Evolutionary conservation across 495 filamentous ascomycete species (phyloP).

Genomic region (Xylaria sp.): DNA sequence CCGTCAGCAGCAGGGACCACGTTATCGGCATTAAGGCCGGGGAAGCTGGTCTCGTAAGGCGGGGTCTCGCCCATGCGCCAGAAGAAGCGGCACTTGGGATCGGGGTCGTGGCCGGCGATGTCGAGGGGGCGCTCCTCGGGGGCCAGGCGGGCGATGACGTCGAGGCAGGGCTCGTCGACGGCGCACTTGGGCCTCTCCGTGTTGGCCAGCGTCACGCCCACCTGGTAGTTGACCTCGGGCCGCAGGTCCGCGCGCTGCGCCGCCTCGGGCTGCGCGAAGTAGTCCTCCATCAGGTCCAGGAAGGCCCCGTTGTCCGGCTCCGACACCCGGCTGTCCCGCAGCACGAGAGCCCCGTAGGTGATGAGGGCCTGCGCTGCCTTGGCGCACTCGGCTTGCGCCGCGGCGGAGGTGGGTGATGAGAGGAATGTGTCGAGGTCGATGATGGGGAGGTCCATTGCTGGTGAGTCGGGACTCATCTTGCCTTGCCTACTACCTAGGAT

Average conservation of each 20-base stretch:
- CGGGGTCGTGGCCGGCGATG: slow-evolving; percentile 52
- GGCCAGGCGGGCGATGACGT: slow-evolving; percentile 53
- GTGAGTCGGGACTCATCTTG: slow-evolving; percentile 29
- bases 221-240: slow-evolving; percentile 57
- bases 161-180: slow-evolving; percentile 58
- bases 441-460: slow-evolving; percentile 59
- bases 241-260: slow-evolving; percentile 52
- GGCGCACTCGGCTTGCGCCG: slow-evolving; percentile 52
- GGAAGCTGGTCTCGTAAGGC: slow-evolving; percentile 56
- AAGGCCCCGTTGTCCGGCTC: slow-evolving; percentile 56
- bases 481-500: too few species aligned
- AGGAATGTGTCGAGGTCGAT: slow-evolving; percentile 60
- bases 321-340: slow-evolving; percentile 59
- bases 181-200: slow-evolving; percentile 63
- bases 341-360: slow-evolving; percentile 56
- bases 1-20: slow-evolving; percentile 49
- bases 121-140: slow-evolving; percentile 56
- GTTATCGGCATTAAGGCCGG: slow-evolving; percentile 53
- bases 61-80: slow-evolving; percentile 55
- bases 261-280: slow-evolving; percentile 57
- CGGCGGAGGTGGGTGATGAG: slow-evolving; percentile 41
- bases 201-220: slow-evolving; percentile 61
- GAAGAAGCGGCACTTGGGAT: slow-evolving; percentile 61
- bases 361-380: slow-evolving; percentile 55
- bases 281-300: slow-evolving; percentile 61